Conservation (phyloP, 768 basidiomycete genomes). For the Suillus plorans region DNA sequence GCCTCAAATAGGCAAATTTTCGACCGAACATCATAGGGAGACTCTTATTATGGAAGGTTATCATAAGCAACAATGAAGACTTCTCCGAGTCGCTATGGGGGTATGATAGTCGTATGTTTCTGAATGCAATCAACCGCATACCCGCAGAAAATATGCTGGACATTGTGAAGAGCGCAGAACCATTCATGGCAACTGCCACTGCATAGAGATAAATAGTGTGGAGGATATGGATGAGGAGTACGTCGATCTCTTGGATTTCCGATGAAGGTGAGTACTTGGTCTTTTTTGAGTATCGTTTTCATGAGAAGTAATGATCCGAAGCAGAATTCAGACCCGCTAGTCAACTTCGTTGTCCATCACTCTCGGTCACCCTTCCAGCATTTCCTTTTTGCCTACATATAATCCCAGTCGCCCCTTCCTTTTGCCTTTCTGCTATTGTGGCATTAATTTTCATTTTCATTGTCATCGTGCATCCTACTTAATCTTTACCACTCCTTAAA, state of each 20-base stretch:
- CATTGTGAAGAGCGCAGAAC: background rate
- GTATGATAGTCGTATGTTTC: background rate
- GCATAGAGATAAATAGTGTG: background rate
- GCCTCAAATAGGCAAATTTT: too few species aligned
- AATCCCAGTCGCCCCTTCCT: too few species aligned
- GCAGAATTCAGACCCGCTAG: background rate
- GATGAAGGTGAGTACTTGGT: background rate
- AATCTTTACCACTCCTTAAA: background rate
- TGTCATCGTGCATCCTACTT: background rate
- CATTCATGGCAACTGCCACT: background rate
- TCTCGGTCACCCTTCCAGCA: background rate
- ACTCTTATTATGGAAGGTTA: background rate
- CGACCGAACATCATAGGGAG: too few species aligned
- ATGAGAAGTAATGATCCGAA: background rate
- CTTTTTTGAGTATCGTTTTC: background rate
- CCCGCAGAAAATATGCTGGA: background rate
- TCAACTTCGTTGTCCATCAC: background rate
- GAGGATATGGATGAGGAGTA: background rate
- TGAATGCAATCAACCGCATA: background rate
- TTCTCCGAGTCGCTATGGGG: conserved; percentile 2
- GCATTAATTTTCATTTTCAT: background rate
- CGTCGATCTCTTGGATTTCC: background rate
- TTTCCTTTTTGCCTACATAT: background rate
- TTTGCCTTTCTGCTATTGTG: too few species aligned
- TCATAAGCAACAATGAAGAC: background rate